Conservation (phyloP, 257 asterid species). For the Voacanga thouarsii region DNA sequence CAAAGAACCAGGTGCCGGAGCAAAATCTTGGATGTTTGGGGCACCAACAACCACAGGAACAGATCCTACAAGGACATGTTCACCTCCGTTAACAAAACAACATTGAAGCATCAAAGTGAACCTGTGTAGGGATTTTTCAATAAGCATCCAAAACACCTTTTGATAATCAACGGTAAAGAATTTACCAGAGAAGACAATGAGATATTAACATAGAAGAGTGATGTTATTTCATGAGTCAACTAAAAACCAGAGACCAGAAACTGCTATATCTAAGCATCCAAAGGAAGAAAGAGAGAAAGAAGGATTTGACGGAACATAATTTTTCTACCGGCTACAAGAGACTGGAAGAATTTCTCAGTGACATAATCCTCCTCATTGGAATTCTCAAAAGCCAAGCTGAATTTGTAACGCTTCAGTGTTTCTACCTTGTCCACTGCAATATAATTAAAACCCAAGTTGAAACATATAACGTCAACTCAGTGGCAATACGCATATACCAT, state of each 20-base stretch:
- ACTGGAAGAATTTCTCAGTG: conserved; percentile 90
- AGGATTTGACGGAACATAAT: background rate
- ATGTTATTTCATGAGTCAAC: background rate
- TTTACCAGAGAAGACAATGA: background rate
- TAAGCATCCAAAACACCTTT: background rate
- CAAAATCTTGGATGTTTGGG: conserved; percentile 87
- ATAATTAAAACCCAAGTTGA: conserved; percentile 14
- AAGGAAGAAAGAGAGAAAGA: background rate
- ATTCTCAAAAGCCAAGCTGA: conserved; percentile 98
- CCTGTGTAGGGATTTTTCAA: background rate
- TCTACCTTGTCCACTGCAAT: conserved; percentile 87
- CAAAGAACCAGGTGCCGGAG: conserved; percentile 69
- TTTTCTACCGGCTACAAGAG: conserved; percentile 89
- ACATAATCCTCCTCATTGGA: conserved; percentile 98
- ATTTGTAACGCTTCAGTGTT: conserved; percentile 70
- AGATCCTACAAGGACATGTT: conserved; percentile 44
- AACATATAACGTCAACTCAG: background rate
- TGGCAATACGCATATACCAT: background rate
- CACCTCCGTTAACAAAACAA: conserved; percentile 26
- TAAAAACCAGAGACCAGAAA: background rate
- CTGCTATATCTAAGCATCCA: background rate
- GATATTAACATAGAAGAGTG: background rate
- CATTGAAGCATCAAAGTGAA: conserved; percentile 3
- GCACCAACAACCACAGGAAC: conserved; percentile 95
- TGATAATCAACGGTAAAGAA: background rate